These are phyloP conservation scores for Lactarius evosmus DNA, from an alignment of 768 basidiomycete genomes.

Conservation along the genomic window DNA sequence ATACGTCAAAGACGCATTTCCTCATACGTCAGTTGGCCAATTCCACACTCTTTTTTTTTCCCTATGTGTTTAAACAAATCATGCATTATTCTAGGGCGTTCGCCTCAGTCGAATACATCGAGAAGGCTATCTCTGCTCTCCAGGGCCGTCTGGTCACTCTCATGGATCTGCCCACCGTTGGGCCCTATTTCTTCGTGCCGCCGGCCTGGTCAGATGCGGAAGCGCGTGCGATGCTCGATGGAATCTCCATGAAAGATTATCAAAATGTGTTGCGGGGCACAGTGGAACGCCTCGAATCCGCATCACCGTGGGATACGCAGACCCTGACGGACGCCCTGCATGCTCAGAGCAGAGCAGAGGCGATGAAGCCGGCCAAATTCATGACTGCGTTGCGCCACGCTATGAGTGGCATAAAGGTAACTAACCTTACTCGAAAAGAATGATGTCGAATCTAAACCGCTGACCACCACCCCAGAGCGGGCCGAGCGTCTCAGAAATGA, in stretches of 20 bases:
- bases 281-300: constrained; percentile 31
- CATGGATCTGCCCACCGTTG: constrained; percentile 63
- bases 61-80: background rate
- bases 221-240: constrained; percentile 50
- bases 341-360: constrained; percentile 41
- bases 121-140: constrained; percentile 29
- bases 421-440: no score
- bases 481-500: constrained; percentile 35
- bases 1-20: constrained; percentile 54
- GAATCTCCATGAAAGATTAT: constrained; percentile 43
- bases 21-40: constrained; percentile 48
- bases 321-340: constrained; percentile 43
- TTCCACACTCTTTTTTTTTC: background rate
- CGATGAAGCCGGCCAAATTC: constrained; percentile 48
- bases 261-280: constrained; percentile 37
- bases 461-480: constrained; percentile 30
- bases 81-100: constrained; percentile 5
- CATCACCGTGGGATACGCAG: constrained; percentile 39
- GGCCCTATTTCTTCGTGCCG: constrained; percentile 75
- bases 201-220: constrained; percentile 57
- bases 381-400: constrained; percentile 76
- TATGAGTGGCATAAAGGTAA: constrained; percentile 81
- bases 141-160: constrained; percentile 73
- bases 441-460: background rate
- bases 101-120: constrained; percentile 17